These are phyloP conservation scores for Diaporthe sp. DNA, from an alignment of 2,329 filamentous ascomycete species.

Conservation along the genomic window DNA sequence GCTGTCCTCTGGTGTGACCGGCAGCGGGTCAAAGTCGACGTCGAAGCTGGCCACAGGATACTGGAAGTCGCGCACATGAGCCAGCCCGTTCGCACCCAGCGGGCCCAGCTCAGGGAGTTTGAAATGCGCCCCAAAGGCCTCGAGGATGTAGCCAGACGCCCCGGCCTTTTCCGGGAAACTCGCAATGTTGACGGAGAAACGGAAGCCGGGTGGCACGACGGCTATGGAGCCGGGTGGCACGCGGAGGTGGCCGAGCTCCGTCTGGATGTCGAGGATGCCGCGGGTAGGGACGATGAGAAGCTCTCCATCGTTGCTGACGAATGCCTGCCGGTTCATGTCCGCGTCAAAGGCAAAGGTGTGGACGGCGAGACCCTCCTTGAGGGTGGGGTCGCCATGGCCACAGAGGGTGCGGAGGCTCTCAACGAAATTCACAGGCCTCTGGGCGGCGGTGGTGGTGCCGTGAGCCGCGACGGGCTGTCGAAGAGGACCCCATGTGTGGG, in stretches of 20 bases:
- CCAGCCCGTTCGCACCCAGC: constrained; percentile 74
- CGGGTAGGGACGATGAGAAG: constrained; percentile 74
- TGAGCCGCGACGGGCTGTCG: neutral
- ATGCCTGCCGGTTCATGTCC: constrained; percentile 60
- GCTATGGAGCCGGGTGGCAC: constrained; percentile 75
- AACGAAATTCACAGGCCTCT: constrained; percentile 50
- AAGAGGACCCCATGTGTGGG: constrained; percentile 43
- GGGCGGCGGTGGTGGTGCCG: neutral
- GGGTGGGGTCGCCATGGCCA: constrained; percentile 64
- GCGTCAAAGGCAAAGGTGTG: constrained; percentile 63
- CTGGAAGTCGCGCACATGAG: constrained; percentile 75
- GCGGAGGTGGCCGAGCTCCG: constrained; percentile 70
- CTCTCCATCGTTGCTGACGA: constrained; percentile 72
- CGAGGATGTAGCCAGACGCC: constrained; percentile 63
- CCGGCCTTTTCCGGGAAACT: constrained; percentile 63
- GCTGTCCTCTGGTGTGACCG: constrained; percentile 20
- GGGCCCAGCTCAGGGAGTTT: constrained; percentile 75
- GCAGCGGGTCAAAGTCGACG: constrained; percentile 45
- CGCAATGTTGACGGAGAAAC: constrained; percentile 70
- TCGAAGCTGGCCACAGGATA: constrained; percentile 68
- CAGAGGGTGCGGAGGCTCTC: constrained; percentile 63
- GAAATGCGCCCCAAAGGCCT: constrained; percentile 75
- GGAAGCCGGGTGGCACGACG: constrained; percentile 73
- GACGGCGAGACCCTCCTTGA: constrained; percentile 62
- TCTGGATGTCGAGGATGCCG: constrained; percentile 74